Percentiles rank a stretch among this genome's conserved stretches.
Conservation (phyloP, 1,284 basidiomycete species). For the Earliella scabrosa region DNA sequence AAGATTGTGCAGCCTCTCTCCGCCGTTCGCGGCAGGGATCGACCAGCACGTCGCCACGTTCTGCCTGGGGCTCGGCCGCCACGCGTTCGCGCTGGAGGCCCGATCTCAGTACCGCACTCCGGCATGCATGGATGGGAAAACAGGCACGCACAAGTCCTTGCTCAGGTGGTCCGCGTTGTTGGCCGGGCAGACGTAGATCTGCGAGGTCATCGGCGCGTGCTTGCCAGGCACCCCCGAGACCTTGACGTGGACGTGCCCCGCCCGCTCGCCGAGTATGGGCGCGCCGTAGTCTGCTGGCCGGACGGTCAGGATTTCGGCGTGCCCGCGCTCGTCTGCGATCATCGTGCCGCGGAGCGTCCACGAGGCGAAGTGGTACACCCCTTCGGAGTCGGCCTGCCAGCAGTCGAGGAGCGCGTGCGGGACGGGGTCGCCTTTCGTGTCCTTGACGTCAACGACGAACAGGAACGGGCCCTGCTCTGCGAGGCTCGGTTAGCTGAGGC, state of each 20-base stretch:
- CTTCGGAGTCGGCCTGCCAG: conserved; percentile 34
- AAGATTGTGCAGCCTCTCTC: conserved; percentile 21
- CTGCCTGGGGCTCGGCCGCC: conserved; percentile 15
- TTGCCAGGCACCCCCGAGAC: conserved; percentile 14
- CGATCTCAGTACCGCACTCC: too few species aligned
- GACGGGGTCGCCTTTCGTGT: conserved; percentile 31
- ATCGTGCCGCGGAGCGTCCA: conserved; percentile 34
- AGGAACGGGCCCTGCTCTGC: conserved; percentile 31
- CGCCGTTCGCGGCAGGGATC: conserved; percentile 18
- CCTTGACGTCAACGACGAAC: conserved; percentile 26
- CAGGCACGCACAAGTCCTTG: conserved; percentile 32
- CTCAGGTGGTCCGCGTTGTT: conserved; percentile 27
- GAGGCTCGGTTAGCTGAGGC: too few species aligned
- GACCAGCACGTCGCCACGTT: conserved; percentile 31
- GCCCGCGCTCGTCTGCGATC: conserved; percentile 30
- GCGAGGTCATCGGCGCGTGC: conserved; percentile 30
- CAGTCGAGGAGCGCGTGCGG: conserved; percentile 29
- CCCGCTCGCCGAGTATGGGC: conserved; percentile 7
- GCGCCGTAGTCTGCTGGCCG: conserved; percentile 29
- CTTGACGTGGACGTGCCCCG: conserved; percentile 32
- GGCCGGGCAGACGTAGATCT: conserved; percentile 31
- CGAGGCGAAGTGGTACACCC: conserved; percentile 28
- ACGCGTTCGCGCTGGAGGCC: conserved; percentile 27
- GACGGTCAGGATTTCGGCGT: conserved; percentile 32
- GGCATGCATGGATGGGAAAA: too few species aligned